Conservation (phyloP, 257 asterid species). For the Apocynum venetum region DNA sequence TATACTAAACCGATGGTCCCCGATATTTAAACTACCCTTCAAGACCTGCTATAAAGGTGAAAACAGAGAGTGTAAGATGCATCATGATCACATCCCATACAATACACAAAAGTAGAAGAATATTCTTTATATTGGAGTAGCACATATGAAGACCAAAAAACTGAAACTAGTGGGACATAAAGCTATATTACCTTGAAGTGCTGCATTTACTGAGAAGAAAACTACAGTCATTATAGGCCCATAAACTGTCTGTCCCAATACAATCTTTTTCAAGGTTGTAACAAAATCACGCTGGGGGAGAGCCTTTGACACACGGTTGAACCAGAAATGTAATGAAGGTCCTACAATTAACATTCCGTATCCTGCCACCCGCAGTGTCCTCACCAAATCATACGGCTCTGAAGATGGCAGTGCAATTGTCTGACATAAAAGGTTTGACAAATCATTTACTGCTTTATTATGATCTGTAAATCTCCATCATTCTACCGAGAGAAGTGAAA, state of each 20-base stretch:
- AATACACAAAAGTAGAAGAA: not conserved
- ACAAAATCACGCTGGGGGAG: constrained; percentile 63
- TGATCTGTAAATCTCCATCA: not conserved
- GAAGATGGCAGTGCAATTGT: constrained; percentile 25
- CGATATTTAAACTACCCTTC: not conserved
- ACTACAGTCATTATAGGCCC: constrained; percentile 73
- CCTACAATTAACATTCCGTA: constrained; percentile 40
- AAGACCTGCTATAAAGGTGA: not conserved
- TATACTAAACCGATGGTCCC: not conserved
- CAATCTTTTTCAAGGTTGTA: constrained; percentile 73
- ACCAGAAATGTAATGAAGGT: constrained; percentile 43
- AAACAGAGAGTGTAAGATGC: not conserved
- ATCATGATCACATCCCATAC: not conserved
- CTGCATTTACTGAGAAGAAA: constrained; percentile 86
- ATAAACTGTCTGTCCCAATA: constrained; percentile 66
- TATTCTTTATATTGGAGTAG: not conserved
- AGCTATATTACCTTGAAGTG: constrained; percentile 55
- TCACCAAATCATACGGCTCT: constrained; percentile 32
- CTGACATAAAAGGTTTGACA: constrained; percentile 6
- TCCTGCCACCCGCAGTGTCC: constrained; percentile 39
- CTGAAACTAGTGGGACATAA: not conserved
- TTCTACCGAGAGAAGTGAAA: not conserved
- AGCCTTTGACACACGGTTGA: constrained; percentile 47
- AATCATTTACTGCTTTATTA: not conserved
- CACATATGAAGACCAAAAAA: not conserved